Evolutionary conservation across 2,329 filamentous ascomycete genomes (phyloP), one percentile per base, ranked within the genome.

Genomic region (Chaetomium sp.): DNA sequence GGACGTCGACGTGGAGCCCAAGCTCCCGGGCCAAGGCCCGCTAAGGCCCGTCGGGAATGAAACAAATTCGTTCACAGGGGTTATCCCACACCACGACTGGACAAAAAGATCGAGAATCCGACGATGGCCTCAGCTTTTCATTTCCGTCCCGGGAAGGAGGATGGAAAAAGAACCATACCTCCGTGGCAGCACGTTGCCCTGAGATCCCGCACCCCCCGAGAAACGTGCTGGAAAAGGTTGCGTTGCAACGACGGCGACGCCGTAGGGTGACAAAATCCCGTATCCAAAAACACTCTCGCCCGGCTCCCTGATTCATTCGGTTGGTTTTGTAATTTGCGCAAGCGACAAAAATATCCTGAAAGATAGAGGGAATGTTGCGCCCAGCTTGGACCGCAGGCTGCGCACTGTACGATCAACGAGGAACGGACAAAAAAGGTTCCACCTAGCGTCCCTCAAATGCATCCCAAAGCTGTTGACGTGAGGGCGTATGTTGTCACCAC

Each of bases 21-120:
- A 33, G 36, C 47, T 48, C 45, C 33, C 14, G 33, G 27, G 35
- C 47, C 35, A 37, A 37, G 47, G 4, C 14, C 19, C 19, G 19
- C 19, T 27, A 27, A 27, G 19, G 19, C 36, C 47, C 47, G 40
- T 49, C 35, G 14, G 35, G 47, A 49, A 49, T 40, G 36, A 49
- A 49, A 49, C 47, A 48, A 49, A 38, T 27, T 49, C 47, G 40
- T 37, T 8, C 40, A 32, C 47, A 49, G 47, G 47, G 47, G 47
- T 32, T 10, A 35, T 5, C 38, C 6, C 44, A 47, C 32, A 14
- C 44, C 43, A 5, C 12, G 11, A 11, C n/a, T 12, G 44, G 7
- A 11, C 10, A 40, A 35, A 48, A 12, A 10, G n/a, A 27, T 27
- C 19, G 19, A 27, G 19, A 27, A 27, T 34, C 43, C 19, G 12